Evolutionary conservation across 1,139 yeast genomes (phyloP).

Genomic region (Kodamaea sp.): DNA sequence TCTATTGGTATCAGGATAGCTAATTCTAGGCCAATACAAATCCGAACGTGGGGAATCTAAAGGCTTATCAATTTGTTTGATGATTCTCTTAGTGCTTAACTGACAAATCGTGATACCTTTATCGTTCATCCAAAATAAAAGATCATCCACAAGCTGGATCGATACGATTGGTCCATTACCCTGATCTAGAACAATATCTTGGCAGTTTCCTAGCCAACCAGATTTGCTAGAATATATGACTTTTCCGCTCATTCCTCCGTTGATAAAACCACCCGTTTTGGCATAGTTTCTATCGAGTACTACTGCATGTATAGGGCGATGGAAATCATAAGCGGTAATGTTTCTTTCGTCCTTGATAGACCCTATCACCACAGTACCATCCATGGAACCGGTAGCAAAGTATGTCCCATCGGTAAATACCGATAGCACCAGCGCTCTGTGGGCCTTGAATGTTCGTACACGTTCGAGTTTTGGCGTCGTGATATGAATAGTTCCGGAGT

Average conservation of each 20-base stretch:
- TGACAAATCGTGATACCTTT: conserved; percentile 69
- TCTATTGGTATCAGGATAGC: conserved; percentile 66
- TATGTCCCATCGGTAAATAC: conserved; percentile 69
- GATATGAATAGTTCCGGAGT: conserved; percentile 78
- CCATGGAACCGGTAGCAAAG: conserved; percentile 88
- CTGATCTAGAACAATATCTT: conserved; percentile 63
- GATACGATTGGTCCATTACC: conserved; percentile 75
- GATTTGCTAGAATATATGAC: conserved; percentile 65
- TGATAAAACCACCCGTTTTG: conserved; percentile 62
- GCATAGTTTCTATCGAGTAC: conserved; percentile 72
- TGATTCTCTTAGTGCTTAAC: conserved; percentile 41
- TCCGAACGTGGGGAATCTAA: conserved; percentile 70
- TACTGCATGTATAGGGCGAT: conserved; percentile 86
- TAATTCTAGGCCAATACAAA: conserved; percentile 79
- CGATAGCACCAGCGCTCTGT: conserved; percentile 79
- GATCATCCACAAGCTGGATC: conserved; percentile 58
- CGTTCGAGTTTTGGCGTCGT: conserved; percentile 57
- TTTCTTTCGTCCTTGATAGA: conserved; percentile 63
- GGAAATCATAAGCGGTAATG: conserved; percentile 75
- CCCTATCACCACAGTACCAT: conserved; percentile 88
- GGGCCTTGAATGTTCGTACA: conserved; percentile 77
- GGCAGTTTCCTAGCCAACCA: conserved; percentile 84
- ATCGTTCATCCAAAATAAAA: conserved; percentile 85
- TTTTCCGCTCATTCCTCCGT: conserved; percentile 92
- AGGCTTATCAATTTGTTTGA: conserved; percentile 60